Evolutionary conservation across 306 rosid genomes (phyloP), one percentile per base, ranked within the genome.

Genomic region (Vigna nakashimae): DNA sequence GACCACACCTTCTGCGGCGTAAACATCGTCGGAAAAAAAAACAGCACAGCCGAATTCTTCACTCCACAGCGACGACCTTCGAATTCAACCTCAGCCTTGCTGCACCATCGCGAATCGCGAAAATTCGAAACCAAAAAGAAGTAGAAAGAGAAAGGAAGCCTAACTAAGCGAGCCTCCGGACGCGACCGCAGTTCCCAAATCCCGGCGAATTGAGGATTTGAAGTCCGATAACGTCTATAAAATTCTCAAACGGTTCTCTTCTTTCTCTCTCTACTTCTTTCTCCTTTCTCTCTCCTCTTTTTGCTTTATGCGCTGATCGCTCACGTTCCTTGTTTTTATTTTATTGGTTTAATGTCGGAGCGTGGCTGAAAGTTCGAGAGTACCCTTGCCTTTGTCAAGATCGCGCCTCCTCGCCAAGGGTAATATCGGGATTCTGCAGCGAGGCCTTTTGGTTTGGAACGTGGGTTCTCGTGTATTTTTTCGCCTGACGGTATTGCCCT

Each of bases 211-310:
- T 78, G 70, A 3, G 73, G 85, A 82, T 94, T 94, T 92, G 85
- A 89, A 86, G 79, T 94, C 97, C 98, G 97, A 77, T 87, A 87
- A 90, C 97, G 87, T 93, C 91, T 88, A 83, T 71, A 86, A 46
- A 85, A 53, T 70, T 67, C 77, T 85, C 85, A 84, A 86, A 88
- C 86, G 85, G 82, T 68, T 73, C 81, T 73, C 26, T 59, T 48
- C 24, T 81, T 70, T 70, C 74, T 83, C 53, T 69, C 73, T 32
- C 50, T 15, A 66, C 65, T 42, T 58, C 18, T 48, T 73, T 50
- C 15, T 9, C 43, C 55, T 11, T 77, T 77, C 73, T 65, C 65
- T 79, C 58, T 56, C 83, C 83, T 51, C 59, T 18, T 53, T 13
- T 53, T 76, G 88, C 87, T 79, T 80, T 75, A 43, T 78, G 83